Conservation (phyloP, 2,329 filamentous ascomycete genomes). For the Tolypocladium inflatum region DNA sequence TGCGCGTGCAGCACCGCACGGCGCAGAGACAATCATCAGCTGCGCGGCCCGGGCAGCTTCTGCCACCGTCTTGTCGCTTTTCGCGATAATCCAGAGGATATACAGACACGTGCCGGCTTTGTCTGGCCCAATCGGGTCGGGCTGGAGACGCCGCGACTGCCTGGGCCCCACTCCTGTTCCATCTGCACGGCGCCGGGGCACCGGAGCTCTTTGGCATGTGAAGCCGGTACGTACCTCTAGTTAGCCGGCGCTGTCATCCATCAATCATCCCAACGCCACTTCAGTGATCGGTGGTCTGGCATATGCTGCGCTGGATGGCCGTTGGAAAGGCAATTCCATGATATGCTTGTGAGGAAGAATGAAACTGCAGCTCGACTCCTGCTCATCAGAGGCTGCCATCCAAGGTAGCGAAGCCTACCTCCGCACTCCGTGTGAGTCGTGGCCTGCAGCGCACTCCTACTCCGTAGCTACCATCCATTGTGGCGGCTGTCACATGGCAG, state of each 20-base stretch:
- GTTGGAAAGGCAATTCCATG: background rate
- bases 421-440: background rate
- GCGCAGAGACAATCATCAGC: too few relatives aligned
- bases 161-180: slow-evolving; percentile 13
- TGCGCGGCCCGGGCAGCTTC: background rate
- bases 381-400: background rate
- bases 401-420: background rate
- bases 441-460: background rate
- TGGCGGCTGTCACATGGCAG: background rate
- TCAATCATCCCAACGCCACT: background rate
- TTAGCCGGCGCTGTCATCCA: background rate
- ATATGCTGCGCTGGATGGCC: background rate
- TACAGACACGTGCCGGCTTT: background rate
- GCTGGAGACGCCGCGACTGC: background rate
- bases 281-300: background rate
- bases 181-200: slow-evolving; percentile 12
- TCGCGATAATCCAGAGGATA: background rate
- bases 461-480: background rate
- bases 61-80: background rate
- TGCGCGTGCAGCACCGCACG: background rate
- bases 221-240: slow-evolving; percentile 5
- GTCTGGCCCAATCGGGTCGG: background rate
- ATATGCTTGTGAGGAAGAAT: too few relatives aligned
- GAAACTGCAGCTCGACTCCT: background rate
- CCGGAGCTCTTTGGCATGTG: slow-evolving; percentile 21